Evolutionary conservation across 495 filamentous ascomycete species (phyloP).

Genomic region (Penicillium longicatenatum): DNA sequence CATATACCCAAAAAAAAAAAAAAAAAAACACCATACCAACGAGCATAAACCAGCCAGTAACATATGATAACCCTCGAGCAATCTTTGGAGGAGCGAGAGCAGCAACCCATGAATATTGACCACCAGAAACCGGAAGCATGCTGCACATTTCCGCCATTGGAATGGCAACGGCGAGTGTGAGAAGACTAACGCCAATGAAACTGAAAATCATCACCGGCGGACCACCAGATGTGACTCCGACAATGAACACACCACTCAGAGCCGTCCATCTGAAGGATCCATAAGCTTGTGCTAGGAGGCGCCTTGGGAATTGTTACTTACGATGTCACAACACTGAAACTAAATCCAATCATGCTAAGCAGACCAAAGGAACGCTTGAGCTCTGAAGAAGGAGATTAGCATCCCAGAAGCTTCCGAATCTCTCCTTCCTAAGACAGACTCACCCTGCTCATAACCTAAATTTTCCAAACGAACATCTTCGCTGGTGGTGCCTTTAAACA

Average conservation of each 20-base stretch:
- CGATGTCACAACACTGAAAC: constrained; percentile 60
- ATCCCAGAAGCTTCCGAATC: background rate
- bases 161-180: constrained; percentile 55
- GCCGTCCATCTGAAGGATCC: constrained; percentile 51
- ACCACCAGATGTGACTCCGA: constrained; percentile 56
- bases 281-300: background rate
- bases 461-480: constrained; percentile 49
- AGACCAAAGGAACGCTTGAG: constrained; percentile 60
- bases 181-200: constrained; percentile 53
- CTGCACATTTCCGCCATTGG: constrained; percentile 62
- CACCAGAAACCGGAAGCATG: constrained; percentile 54
- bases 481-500: constrained; percentile 27
- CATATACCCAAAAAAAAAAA: background rate
- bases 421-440: background rate
- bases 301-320: constrained; percentile 13
- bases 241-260: constrained; percentile 56
- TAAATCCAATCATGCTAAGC: constrained; percentile 61
- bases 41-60: constrained; percentile 57
- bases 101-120: constrained; percentile 60
- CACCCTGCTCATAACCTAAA: constrained; percentile 55
- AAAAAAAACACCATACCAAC: constrained; percentile 34
- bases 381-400: constrained; percentile 35
- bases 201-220: constrained; percentile 60
- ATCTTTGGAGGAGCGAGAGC: constrained; percentile 56
- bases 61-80: constrained; percentile 48